Evolutionary conservation across 176 grass and related monocot genomes (phyloP), one percentile per base, ranked within the genome.

Genomic region (sorghum (Sorghum bicolor)): DNA sequence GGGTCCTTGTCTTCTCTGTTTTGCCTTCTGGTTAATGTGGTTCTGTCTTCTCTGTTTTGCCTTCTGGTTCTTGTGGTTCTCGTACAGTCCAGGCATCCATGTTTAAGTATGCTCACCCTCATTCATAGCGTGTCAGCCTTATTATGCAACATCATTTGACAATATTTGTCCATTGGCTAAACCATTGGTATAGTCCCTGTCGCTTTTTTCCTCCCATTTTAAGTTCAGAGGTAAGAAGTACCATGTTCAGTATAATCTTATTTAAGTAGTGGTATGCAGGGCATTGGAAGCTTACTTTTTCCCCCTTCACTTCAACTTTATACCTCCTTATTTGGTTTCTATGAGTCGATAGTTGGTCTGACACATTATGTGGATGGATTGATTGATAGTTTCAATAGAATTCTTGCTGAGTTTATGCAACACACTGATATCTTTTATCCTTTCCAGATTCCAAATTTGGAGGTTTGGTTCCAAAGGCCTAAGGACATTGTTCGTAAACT

Each of bases 391-490:
- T 78, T n/a, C 17, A 22, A 29, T 83, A 31, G 72, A 73, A 4
- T 79, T 79, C n/a, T 26, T 24, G 13, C 26, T 19, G 4, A 39
- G 20, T 87, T 86, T 52, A 50, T 85, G 31, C 25, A 43, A 61
- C 14, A 22, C 24, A 4, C 29, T 76, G 36, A 32, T 24, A 34
- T 45, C 16, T 28, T 78, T 64, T 5, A 25, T 30, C 17, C 29
- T 36, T 60, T 87, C 29, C 71, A 99, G 93, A 82, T 99, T 8
- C 83, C 96, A 64, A 96, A 96, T 72, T 82, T 99, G 82, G 96
- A 96, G 78, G 93, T 99, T 68, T 99, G 96, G 96, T 90, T 99
- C 80, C 93, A 99, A 80, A 94, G 93, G 78, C 96, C 96, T 26
- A 99, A 90, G 62, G 96, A 99, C 83, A 99, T 99, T 44, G 89